phyloP scores from a whole-genome alignment of 441 rosid genomes.

The Kokia cookei region DNA sequence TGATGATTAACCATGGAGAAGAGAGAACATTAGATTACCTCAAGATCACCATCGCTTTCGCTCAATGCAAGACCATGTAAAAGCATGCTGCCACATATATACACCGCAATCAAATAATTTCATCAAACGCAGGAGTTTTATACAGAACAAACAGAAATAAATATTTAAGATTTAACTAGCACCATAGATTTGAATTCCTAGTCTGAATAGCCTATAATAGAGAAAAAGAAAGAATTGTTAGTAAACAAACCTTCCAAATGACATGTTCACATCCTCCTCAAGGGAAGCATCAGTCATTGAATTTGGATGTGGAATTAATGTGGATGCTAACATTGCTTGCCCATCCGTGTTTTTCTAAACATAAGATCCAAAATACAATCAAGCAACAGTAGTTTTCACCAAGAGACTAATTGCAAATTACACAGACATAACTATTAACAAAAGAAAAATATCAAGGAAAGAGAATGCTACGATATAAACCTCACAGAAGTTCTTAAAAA shows the following conservation, averaged over 20 bases:
- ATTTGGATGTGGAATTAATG: slow-evolving; percentile 87
- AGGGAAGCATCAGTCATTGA: slow-evolving; percentile 50
- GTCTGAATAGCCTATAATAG: neutral
- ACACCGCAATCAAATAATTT: slow-evolving; percentile 6
- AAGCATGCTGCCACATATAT: slow-evolving; percentile 66
- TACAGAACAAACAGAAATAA: neutral
- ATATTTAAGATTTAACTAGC: slow-evolving; percentile 4
- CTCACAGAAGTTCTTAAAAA: slow-evolving; percentile 91
- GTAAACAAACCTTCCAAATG: slow-evolving; percentile 86
- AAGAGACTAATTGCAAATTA: neutral
- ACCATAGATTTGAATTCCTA: neutral
- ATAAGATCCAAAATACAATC: slow-evolving; percentile 6
- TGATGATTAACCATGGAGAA: neutral
- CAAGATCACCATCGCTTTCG: slow-evolving; percentile 90
- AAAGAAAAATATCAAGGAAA: neutral
- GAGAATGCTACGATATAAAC: slow-evolving; percentile 32
- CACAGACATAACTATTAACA: neutral
- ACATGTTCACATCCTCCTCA: slow-evolving; percentile 91
- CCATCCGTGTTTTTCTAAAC: slow-evolving; percentile 74
- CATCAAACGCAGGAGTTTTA: neutral
- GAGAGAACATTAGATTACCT: slow-evolving; percentile 44
- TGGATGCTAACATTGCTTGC: slow-evolving; percentile 88
- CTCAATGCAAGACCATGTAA: slow-evolving; percentile 81
- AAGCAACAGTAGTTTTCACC: slow-evolving; percentile 3
- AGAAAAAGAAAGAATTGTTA: slow-evolving; percentile 6